Base-by-base conservation (phyloP, 305 asterid species). In the Fraxinus ornus region DNA sequence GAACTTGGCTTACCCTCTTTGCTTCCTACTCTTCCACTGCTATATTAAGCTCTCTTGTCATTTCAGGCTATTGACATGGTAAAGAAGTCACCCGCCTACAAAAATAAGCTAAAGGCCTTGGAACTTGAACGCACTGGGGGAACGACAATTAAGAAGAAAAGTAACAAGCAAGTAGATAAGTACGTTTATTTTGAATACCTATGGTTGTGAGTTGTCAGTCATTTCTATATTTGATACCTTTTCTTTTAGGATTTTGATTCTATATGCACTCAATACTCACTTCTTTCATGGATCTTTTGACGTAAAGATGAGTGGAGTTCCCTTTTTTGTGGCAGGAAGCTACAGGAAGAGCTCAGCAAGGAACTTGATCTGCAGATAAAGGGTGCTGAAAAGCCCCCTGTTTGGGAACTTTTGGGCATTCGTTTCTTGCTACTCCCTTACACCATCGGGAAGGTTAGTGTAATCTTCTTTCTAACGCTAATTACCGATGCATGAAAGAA, bases 71-170 rank as follows among this genome's bases (percentile, higher is more conserved):
- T 96, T 84, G 98, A 96, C 87, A 93, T 92, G 98, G 99, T 96
- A 80, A 96, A 92, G 92, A 94, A 86, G 88, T 93, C 98, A 76
- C 98, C 97, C 33, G 97, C 98, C 72, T 96, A 90, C 89, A 93
- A 92, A 85, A 96, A 96, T 86, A 93, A 92, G 97, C 91, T 96
- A 57, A 92, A 90, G 85, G 99, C 98, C 24, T 76, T 96, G 91
- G 98, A 96, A 87, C 90, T 93, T 79, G 98, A 96, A 86, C 97
- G 97, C 87, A 91, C 90, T 80, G 99, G 99, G 77, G 98, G 94
- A 64, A 83, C 84, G 83, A 87, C 97, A 44, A 93, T 85, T 84
- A 93, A 88, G 92, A 96, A 92, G 92, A 96, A 93, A 95, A 81
- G 89, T 49, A 89, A 83, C 91, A 94, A 94, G 89, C 97, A 87